These are phyloP conservation scores for Candida succiphila DNA, from an alignment of 805 yeast species.

Conservation along the genomic window DNA sequence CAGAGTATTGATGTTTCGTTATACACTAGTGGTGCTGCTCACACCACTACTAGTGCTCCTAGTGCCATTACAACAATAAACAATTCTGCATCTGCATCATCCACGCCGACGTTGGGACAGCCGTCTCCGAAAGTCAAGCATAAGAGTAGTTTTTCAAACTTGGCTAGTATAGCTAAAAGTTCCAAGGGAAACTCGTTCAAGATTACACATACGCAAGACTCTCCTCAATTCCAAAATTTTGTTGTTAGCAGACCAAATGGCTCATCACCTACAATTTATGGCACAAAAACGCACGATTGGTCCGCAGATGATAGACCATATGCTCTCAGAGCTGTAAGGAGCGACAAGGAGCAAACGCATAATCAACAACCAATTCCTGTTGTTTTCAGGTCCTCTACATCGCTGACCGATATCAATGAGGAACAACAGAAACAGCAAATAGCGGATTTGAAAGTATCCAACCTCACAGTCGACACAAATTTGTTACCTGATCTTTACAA, in stretches of 20 bases:
- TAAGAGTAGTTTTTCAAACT: slow-evolving; percentile 7
- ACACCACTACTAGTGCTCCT: too few species aligned
- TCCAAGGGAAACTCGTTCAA: not conserved
- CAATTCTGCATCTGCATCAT: not conserved
- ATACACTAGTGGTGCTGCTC: too few species aligned
- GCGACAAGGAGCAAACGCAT: not conserved
- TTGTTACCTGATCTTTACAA: too few species aligned
- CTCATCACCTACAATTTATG: slow-evolving; percentile 18
- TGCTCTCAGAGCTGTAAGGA: not conserved
- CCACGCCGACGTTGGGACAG: not conserved
- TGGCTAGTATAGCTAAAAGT: slow-evolving; percentile 1
- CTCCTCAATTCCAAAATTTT: too few species aligned
- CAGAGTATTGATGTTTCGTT: too few species aligned
- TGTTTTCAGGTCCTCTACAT: not conserved
- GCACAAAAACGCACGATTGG: slow-evolving; percentile 23
- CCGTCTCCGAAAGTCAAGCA: slow-evolving; percentile 4
- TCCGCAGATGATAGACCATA: slow-evolving; percentile 6
- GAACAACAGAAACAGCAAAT: too few species aligned
- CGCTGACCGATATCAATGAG: not conserved
- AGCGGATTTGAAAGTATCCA: too few species aligned
- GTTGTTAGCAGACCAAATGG: too few species aligned
- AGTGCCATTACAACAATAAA: too few species aligned
- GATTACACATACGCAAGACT: too few species aligned
- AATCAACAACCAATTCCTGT: too few species aligned
- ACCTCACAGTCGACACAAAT: too few species aligned